Base-by-base conservation (phyloP, 148 eudicot species). In the Camellia granthamiana region DNA sequence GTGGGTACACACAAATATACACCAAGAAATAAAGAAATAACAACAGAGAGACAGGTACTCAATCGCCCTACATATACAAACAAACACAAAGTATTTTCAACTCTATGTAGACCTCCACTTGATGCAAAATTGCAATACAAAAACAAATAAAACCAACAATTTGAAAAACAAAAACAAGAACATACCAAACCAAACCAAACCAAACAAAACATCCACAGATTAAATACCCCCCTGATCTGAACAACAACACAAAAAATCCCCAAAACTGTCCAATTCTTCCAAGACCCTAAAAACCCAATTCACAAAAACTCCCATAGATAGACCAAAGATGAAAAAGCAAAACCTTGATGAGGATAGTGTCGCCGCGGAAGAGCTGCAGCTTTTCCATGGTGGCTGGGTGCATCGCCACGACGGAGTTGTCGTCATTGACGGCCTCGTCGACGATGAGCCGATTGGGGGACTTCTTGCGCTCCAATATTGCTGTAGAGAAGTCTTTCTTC, bases 301-400 rank as follows among this genome's bases (percentile, higher is more conserved):
- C 68, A 51, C 2, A 63, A 80, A 23, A 72, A 7, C 12, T 38
- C 3, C 21, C 15, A 51, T 3, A 11, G 4, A 42, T 7, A 74
- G 7, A 15, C 6, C 0, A 74, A 65, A 16, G 0, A 19, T 12
- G 47, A 58, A 58, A 43, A n/a, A 47, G 38, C 38, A 30, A 3
- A 44, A 80, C 83, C 86, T 80, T 84, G 51, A 84, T 80, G 49
- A 84, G 52, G 42, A 84, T 80, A 0, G 80, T 84, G 71, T 84
- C 86, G 5, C 86, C 86, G 5, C 80, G 72, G 77, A 80, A 84
- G 42, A 80, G 78, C 74, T 80, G 80, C 19, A 84, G 80, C 80
- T 83, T 85, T n/a, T 85, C 87, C 87, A 85, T 82, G 65, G 84
- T 82, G 16, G 62, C 46, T 44, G 85, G 83, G 46, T 85, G 85